A percentile compares a stretch with the other conserved stretches of the same genome.
Evolutionary conservation across 202 grass and related monocot species (phyloP).

Genomic region (Dendrocalamus latiflorus): DNA sequence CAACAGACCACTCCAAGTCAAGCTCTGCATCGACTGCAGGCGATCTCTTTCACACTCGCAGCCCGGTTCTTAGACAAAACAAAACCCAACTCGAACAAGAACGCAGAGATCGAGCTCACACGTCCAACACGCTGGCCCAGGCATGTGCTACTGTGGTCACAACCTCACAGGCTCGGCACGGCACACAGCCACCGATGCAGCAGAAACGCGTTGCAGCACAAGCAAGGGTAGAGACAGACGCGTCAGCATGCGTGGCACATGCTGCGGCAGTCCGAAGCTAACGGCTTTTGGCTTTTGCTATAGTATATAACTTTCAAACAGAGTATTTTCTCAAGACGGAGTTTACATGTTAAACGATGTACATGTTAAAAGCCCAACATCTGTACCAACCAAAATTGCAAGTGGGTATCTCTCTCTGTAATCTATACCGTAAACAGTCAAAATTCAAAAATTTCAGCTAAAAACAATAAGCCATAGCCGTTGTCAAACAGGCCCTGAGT

Average conservation of each 20-base stretch:
- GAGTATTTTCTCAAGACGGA: too few species aligned
- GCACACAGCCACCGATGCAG: neutral
- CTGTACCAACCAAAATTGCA: too few species aligned
- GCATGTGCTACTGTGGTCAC: neutral
- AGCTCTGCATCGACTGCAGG: neutral
- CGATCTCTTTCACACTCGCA: constrained; percentile 14
- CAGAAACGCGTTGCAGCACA: constrained; percentile 6
- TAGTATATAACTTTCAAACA: too few species aligned
- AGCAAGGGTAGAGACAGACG: neutral
- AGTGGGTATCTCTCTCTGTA: too few species aligned
- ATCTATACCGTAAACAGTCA: too few species aligned
- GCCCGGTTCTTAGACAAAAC: neutral
- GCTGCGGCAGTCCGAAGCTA: neutral
- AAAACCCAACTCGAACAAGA: neutral
- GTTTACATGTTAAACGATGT: too few species aligned
- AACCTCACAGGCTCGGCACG: neutral
- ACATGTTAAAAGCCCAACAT: too few species aligned
- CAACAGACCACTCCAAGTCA: neutral
- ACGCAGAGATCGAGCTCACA: neutral
- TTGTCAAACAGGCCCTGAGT: too few species aligned
- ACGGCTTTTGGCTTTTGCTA: too few species aligned
- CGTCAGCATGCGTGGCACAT: constrained; percentile 15
- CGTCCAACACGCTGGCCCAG: neutral
- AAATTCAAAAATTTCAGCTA: too few species aligned
- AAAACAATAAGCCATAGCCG: accelerated